These are phyloP conservation scores for Xylaria sp. DNA, from an alignment of 2,329 filamentous ascomycete species.

Conservation along the genomic window DNA sequence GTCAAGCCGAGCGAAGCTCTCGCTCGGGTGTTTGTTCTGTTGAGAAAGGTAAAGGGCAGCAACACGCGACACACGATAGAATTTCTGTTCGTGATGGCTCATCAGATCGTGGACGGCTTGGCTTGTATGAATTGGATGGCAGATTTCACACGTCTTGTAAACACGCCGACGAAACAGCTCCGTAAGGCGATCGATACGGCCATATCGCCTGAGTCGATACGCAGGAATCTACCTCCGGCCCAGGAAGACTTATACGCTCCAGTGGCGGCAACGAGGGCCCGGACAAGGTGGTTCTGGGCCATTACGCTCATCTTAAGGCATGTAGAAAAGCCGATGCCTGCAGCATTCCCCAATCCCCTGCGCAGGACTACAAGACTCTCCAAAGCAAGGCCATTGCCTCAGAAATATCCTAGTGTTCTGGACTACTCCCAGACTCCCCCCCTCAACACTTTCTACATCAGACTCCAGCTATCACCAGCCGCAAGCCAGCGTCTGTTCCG, in stretches of 20 bases:
- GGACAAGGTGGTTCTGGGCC: constrained; percentile 44
- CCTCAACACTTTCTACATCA: constrained; percentile 39
- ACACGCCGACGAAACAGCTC: constrained; percentile 35
- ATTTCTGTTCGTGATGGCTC: constrained; percentile 41
- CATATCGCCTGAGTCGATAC: constrained; percentile 27
- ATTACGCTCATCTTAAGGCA: constrained; percentile 43
- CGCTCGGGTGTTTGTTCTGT: constrained; percentile 39
- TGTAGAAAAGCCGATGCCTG: constrained; percentile 39
- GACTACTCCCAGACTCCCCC: constrained; percentile 42
- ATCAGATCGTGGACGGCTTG: constrained; percentile 44
- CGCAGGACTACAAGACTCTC: constrained; percentile 31
- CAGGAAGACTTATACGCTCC: constrained; percentile 44
- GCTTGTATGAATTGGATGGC: constrained; percentile 38
- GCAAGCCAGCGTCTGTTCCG: constrained; percentile 39
- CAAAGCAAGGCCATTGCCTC: constrained; percentile 21
- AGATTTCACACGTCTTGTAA: constrained; percentile 40
- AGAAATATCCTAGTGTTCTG: constrained; percentile 34
- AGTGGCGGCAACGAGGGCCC: constrained; percentile 37
- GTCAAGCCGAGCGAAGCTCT: constrained; percentile 38
- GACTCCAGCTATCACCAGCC: constrained; percentile 22
- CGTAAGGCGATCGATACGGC: constrained; percentile 31
- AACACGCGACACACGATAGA: constrained; percentile 26
- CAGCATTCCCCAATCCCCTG: constrained; percentile 43
- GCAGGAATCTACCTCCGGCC: constrained; percentile 37
- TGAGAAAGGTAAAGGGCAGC: constrained; percentile 24